Conservation (phyloP, 331 rosid species). For the Pyrus hybrid region DNA sequence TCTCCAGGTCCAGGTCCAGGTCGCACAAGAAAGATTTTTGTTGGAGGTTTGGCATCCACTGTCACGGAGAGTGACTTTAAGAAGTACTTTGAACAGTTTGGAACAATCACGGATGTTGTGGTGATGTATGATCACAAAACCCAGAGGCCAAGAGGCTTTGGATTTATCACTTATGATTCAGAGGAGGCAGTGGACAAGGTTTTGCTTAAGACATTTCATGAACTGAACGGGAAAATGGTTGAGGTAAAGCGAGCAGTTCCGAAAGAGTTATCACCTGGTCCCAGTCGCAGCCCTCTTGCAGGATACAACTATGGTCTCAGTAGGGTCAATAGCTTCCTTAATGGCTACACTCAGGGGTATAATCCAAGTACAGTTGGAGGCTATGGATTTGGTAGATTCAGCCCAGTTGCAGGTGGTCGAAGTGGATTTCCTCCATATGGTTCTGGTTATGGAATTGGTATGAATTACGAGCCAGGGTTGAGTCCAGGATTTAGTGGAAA, state of each 20-base stretch:
- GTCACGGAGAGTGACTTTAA: conserved; percentile 35
- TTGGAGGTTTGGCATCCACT: conserved; percentile 36
- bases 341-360: conserved; percentile 33
- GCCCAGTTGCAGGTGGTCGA: conserved; percentile 30
- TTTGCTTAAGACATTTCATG: too few species aligned
- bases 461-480: conserved; percentile 30
- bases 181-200: conserved; percentile 9
- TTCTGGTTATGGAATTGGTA: conserved; percentile 35
- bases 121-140: conserved; percentile 39
- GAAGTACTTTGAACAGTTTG: conserved; percentile 33
- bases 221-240: too few species aligned
- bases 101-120: conserved; percentile 34
- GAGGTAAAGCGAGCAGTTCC: too few species aligned
- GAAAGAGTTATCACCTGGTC: too few species aligned
- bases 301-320: conserved; percentile 27
- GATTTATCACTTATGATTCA: conserved; percentile 30
- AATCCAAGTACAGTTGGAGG: conserved; percentile 25
- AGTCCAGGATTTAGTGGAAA: conserved; percentile 26
- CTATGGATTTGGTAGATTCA: conserved; percentile 33
- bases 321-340: conserved; percentile 34
- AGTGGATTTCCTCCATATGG: conserved; percentile 27
- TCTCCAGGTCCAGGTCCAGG: conserved; percentile 29
- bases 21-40: conserved; percentile 35
- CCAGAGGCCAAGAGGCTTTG: conserved; percentile 35
- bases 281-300: conserved; percentile 33